Percentiles rank a stretch among this genome's conserved stretches.
Conservation (phyloP, 106 monocot genomes). For the Allium cepa region DNA sequence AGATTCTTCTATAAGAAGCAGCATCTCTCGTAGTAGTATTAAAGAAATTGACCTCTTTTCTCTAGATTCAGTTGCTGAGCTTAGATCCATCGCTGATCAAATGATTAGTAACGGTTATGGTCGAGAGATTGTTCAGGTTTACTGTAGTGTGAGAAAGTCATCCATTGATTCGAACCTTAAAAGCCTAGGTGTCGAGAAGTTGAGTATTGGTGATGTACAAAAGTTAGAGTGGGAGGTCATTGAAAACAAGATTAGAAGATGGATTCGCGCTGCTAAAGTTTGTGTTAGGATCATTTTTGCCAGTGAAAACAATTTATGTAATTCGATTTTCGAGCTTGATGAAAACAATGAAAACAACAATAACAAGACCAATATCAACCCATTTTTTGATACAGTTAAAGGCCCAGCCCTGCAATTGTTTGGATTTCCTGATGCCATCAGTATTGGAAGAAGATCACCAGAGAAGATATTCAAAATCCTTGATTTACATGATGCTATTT, state of each 20-base stretch:
- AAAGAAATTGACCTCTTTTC: slow-evolving; percentile 70
- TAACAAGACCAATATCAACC: neutral
- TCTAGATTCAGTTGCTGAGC: slow-evolving; percentile 45
- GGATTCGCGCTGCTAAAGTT: slow-evolving; percentile 68
- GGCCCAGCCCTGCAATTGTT: slow-evolving; percentile 48
- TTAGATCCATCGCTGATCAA: slow-evolving; percentile 58
- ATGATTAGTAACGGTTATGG: slow-evolving; percentile 61
- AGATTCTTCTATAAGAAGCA: slow-evolving; percentile 9
- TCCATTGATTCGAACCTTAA: slow-evolving; percentile 54
- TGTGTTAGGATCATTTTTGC: slow-evolving; percentile 62
- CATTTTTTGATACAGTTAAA: slow-evolving; percentile 52
- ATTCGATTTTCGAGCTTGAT: slow-evolving; percentile 30
- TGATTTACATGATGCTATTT: slow-evolving; percentile 54
- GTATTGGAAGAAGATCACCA: slow-evolving; percentile 58
- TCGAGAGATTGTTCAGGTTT: slow-evolving; percentile 72
- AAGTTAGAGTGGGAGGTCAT: slow-evolving; percentile 50
- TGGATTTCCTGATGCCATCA: slow-evolving; percentile 64
- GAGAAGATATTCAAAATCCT: slow-evolving; percentile 79
- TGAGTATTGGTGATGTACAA: slow-evolving; percentile 68
- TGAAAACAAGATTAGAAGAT: slow-evolving; percentile 63
- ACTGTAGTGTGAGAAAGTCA: slow-evolving; percentile 52
- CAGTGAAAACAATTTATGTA: slow-evolving; percentile 48
- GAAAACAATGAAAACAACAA: slow-evolving; percentile 5
- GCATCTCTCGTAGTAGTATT: slow-evolving; percentile 47
- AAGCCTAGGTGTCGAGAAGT: slow-evolving; percentile 66